A percentile compares a stretch with the other conserved stretches of the same genome.
Evolutionary conservation across 129 eudicot species (phyloP).

Genomic region (Silybum marianum): DNA sequence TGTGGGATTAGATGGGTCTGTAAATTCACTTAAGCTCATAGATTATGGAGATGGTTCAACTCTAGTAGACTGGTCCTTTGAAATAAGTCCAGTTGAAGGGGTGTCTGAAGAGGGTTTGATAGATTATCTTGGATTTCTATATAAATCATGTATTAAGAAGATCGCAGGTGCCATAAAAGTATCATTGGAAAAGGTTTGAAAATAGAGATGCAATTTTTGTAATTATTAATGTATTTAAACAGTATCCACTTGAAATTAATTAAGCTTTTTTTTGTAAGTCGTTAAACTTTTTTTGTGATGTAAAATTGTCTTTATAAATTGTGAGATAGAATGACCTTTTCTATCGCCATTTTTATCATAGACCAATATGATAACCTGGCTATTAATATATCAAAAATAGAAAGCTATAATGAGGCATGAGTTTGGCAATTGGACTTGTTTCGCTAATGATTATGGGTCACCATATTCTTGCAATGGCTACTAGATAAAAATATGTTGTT

Average conservation of each 20-base stretch:
- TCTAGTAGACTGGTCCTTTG: slow-evolving; percentile 64
- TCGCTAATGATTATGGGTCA: background rate
- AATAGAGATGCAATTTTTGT: background rate
- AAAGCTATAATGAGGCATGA: background rate
- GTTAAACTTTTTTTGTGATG: background rate
- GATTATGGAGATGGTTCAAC: slow-evolving; percentile 65
- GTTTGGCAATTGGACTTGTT: background rate
- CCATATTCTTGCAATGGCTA: too few relatives aligned
- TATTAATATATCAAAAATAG: background rate
- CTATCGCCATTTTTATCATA: background rate
- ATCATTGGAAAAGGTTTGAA: slow-evolving; percentile 17
- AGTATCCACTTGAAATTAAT: background rate
- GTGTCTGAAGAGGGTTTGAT: slow-evolving; percentile 53
- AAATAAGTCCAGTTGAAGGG: slow-evolving; percentile 59
- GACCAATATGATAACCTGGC: background rate
- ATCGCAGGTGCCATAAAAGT: slow-evolving; percentile 49
- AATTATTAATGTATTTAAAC: slow-evolving; percentile 4
- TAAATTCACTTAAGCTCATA: slow-evolving; percentile 54
- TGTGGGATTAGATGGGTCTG: slow-evolving; percentile 71
- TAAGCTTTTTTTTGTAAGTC: background rate
- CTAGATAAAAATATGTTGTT: too few relatives aligned
- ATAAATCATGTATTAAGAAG: slow-evolving; percentile 71
- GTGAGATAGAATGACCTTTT: background rate
- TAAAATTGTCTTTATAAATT: background rate
- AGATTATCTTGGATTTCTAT: slow-evolving; percentile 64